Percentiles rank a stretch among this genome's conserved stretches.
Conservation (phyloP, 179 eudicot species). For the Nepenthes alata region DNA sequence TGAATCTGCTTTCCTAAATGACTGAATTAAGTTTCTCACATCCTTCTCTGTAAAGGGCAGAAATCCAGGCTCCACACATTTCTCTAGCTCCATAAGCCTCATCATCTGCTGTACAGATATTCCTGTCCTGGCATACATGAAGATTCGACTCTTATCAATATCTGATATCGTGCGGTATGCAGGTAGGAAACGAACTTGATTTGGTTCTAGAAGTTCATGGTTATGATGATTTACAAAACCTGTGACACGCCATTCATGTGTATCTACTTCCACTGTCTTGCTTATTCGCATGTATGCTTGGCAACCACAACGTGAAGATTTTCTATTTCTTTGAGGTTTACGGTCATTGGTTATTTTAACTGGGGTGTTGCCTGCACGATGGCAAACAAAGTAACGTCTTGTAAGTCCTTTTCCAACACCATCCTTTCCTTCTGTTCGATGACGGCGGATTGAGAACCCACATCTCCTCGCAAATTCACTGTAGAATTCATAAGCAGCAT, state of each 20-base stretch:
- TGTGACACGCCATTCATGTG: constrained; percentile 82
- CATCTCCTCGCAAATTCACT: constrained; percentile 73
- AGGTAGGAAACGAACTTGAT: constrained; percentile 93
- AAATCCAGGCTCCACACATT: constrained; percentile 72
- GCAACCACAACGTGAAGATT: constrained; percentile 90
- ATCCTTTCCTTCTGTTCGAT: constrained; percentile 91
- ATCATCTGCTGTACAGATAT: constrained; percentile 96
- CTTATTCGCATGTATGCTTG: constrained; percentile 87
- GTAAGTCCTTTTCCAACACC: constrained; percentile 95
- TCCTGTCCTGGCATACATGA: constrained; percentile 85
- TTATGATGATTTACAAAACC: constrained; percentile 89
- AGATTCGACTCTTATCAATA: constrained; percentile 61
- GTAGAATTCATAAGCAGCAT: constrained; percentile 84
- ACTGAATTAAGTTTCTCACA: constrained; percentile 82
- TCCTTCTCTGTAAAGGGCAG: constrained; percentile 91
- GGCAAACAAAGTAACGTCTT: constrained; percentile 94
- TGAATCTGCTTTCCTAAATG: constrained; percentile 67
- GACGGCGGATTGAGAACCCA: constrained; percentile 94
- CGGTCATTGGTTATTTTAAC: constrained; percentile 45
- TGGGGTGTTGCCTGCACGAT: constrained; percentile 93
- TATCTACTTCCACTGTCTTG: constrained; percentile 53
- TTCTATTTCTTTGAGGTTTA: constrained; percentile 80
- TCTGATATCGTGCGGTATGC: constrained; percentile 87
- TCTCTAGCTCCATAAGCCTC: constrained; percentile 87
- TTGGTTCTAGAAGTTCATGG: constrained; percentile 78